Evolutionary conservation across 148 eudicot genomes (phyloP).

Genomic region (Camellia lanceoleosa): DNA sequence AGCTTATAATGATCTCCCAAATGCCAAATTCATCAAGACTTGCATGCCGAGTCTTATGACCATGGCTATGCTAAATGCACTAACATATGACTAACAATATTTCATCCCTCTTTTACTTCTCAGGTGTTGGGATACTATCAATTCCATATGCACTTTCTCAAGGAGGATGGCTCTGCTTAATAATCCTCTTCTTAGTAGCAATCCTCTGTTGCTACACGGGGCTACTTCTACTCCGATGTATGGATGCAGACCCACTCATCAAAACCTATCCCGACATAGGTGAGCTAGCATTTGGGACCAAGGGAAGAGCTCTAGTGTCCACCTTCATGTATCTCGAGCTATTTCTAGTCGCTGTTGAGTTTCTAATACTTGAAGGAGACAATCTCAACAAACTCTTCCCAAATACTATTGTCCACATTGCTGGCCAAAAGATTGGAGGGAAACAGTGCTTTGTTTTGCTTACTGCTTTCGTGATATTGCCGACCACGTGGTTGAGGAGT

Average conservation of each 20-base stretch:
- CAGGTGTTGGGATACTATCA: conserved; percentile 49
- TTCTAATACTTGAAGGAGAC: conserved; percentile 47
- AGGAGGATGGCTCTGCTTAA: conserved; percentile 44
- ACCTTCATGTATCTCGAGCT: conserved; percentile 43
- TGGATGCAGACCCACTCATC: conserved; percentile 31
- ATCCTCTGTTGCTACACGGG: conserved; percentile 41
- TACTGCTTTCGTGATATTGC: conserved; percentile 39
- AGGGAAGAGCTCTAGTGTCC: conserved; percentile 34
- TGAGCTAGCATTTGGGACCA: conserved; percentile 34
- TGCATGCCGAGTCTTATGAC: too few relatives aligned
- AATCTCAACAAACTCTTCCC: conserved; percentile 44
- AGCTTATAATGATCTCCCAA: too few relatives aligned
- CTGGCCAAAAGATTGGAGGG: conserved; percentile 29
- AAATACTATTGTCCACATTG: conserved; percentile 12
- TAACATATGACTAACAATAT: background rate
- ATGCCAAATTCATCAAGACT: too few relatives aligned
- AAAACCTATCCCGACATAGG: conserved; percentile 46
- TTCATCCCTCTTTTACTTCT: background rate
- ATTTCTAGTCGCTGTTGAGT: conserved; percentile 39
- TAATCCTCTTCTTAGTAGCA: conserved; percentile 30
- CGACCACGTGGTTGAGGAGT: conserved; percentile 52
- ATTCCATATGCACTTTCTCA: conserved; percentile 47
- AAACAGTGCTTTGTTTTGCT: conserved; percentile 39
- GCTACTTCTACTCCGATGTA: conserved; percentile 32
- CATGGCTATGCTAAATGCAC: too few relatives aligned